Evolutionary conservation across 495 filamentous ascomycete genomes (phyloP), one percentile per base, ranked within the genome.

Genomic region (Penicillium lagena): DNA sequence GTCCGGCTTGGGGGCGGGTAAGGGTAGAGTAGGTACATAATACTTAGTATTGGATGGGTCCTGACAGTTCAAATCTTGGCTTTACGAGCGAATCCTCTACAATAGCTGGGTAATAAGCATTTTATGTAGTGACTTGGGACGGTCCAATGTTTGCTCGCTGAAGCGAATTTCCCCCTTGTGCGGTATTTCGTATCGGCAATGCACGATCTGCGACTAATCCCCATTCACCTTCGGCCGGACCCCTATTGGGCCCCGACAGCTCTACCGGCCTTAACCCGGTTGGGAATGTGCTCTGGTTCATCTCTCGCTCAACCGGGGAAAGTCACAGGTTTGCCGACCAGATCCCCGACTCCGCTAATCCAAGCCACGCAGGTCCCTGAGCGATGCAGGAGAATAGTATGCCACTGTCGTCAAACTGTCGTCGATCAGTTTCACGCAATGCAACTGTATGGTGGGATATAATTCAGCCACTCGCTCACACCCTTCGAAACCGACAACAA

Each of bases 281-380:
- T 14, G 42, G 44, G 43, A 47, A 37, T 38, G 22, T 22, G 22
- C 22, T 32, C 38, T 46, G 12, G 17, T 12, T 36, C 10, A 28
- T 41, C 37, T 35, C 28, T 37, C 14, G 35, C n/a, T 29, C 34
- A 39, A 46, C 35, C 39, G 13, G 35, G 49, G 43, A n/a, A 32
- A 51, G 34, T 8, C 35, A 14, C 43, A 40, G 29, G 31, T 29
- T 51, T 51, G 35, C n/a, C 49, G 22, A 22, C 43, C 43, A 36
- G 28, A 46, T 51, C 43, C 9, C 49, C 49, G 49, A 51, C 27
- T 10, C 12, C 11, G 8, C 43, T 46, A 51, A 28, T 5, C 35
- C 39, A 29, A n/a, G 31, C 36, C 37, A 17, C 35, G 37, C 1
- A 29, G 31, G 10, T 37, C 3, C 22, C 40, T 40, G 32, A 36